A percentile compares a stretch with the other conserved stretches of the same genome.
phyloP scores from a whole-genome alignment of 805 yeast species.

The Naumovozyma castellii region DNA sequence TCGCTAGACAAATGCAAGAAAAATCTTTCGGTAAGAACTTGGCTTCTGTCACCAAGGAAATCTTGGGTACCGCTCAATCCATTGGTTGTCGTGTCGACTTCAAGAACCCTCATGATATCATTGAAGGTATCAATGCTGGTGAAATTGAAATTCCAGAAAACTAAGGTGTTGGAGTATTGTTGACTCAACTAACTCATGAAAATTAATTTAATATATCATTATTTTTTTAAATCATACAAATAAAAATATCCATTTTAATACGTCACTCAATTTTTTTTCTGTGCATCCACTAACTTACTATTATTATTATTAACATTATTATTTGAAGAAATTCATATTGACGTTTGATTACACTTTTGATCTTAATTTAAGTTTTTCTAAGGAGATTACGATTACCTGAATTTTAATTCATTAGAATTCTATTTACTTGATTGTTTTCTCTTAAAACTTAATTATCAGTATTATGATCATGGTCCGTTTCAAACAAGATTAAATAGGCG shows the following conservation, averaged over 20 bases:
- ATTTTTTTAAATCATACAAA: conserved; percentile 1
- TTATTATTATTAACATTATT: background rate
- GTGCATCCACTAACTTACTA: background rate
- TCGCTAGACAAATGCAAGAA: conserved; percentile 95
- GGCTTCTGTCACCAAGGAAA: conserved; percentile 96
- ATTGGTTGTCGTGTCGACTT: conserved; percentile 99
- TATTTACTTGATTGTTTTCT: background rate
- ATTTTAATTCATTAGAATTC: conserved; percentile 2
- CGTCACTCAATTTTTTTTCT: conserved; percentile 4
- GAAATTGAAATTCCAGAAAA: conserved; percentile 63
- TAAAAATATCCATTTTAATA: conserved; percentile 5
- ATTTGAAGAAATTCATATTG: background rate
- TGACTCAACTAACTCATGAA: conserved; percentile 14
- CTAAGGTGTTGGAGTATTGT: conserved; percentile 21
- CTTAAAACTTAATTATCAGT: conserved; percentile 2
- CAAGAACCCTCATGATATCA: conserved; percentile 98
- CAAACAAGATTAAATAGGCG: conserved; percentile 63
- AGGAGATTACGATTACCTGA: conserved; percentile 2
- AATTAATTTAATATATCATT: conserved; percentile 4
- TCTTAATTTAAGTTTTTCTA: conserved; percentile 3
- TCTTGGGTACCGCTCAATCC: conserved; percentile 99
- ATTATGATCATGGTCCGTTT: conserved; percentile 59
- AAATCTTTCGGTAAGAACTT: conserved; percentile 97
- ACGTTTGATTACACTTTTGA: conserved; percentile 3
- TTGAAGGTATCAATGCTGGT: conserved; percentile 97